Conservation (phyloP, 305 asterid species). For the Euphrasia arctica region DNA sequence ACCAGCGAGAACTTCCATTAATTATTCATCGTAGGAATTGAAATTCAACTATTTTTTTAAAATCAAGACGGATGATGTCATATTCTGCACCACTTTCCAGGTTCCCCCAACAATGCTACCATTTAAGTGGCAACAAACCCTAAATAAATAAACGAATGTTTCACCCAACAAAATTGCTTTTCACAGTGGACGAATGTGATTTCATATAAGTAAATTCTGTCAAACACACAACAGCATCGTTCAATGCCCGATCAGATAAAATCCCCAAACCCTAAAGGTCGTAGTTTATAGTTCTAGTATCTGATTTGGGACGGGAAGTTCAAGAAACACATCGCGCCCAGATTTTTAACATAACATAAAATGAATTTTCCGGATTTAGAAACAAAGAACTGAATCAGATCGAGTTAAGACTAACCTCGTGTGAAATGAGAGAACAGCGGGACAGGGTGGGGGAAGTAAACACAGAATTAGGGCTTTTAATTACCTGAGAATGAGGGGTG, state of each 20-base stretch:
- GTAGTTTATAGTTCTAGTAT: slow-evolving; percentile 5
- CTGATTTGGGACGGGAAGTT: slow-evolving; percentile 11
- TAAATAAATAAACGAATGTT: slow-evolving; percentile 6
- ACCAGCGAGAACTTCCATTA: neutral
- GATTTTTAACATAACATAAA: slow-evolving; percentile 6
- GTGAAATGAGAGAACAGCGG: neutral
- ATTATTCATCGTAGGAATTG: neutral
- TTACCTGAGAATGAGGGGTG: slow-evolving; percentile 27
- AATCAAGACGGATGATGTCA: neutral
- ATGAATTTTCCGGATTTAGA: neutral
- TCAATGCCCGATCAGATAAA: slow-evolving; percentile 18
- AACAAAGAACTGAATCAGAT: neutral
- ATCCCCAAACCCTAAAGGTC: slow-evolving; percentile 21
- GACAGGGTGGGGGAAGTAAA: neutral
- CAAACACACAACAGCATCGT: neutral
- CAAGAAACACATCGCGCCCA: slow-evolving; percentile 16
- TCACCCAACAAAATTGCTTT: slow-evolving; percentile 3
- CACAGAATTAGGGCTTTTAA: slow-evolving; percentile 33
- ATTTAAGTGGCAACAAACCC: slow-evolving; percentile 15
- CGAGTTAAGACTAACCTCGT: slow-evolving; percentile 7
- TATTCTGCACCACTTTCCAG: slow-evolving; percentile 7
- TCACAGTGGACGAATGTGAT: neutral
- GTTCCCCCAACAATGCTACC: slow-evolving; percentile 11
- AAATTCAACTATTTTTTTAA: neutral
- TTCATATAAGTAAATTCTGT: slow-evolving; percentile 20